These are phyloP conservation scores for Posidonia australis DNA, from an alignment of 106 monocot species.

Conservation along the genomic window DNA sequence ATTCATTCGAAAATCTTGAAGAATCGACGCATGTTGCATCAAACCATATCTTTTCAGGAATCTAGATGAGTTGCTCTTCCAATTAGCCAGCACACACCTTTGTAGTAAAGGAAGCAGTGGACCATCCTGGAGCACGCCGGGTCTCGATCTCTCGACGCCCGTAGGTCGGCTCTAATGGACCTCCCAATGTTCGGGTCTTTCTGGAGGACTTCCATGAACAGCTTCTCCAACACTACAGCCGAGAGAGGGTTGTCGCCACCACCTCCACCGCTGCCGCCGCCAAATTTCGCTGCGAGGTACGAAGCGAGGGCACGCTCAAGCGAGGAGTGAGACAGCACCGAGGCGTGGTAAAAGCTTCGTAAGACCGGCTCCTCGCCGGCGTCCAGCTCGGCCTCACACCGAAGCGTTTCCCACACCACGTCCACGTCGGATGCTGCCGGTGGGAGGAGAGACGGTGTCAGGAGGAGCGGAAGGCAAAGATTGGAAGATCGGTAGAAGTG, in stretches of 20 bases:
- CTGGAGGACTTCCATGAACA: constrained; percentile 20
- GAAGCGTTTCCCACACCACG: constrained; percentile 35
- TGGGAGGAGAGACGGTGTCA: background rate
- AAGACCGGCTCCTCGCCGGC: constrained; percentile 46
- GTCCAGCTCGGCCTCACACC: constrained; percentile 45
- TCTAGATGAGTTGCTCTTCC: too few species aligned
- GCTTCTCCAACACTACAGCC: constrained; percentile 12
- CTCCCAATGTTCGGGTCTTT: constrained; percentile 12
- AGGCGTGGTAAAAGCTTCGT: constrained; percentile 25
- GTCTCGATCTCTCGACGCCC: constrained; percentile 44
- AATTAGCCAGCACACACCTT: constrained; percentile 22
- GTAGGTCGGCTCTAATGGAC: constrained; percentile 34
- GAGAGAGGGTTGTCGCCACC: constrained; percentile 18
- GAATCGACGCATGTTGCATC: too few species aligned
- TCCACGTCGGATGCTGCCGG: constrained; percentile 18
- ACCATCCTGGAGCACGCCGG: constrained; percentile 38
- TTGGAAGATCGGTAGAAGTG: too few species aligned
- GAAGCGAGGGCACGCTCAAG: constrained; percentile 60
- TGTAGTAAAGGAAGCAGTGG: constrained; percentile 51
- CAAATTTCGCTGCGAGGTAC: constrained; percentile 46
- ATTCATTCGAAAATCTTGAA: too few species aligned
- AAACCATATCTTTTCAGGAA: too few species aligned
- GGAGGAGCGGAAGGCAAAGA: too few species aligned
- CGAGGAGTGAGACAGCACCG: constrained; percentile 43
- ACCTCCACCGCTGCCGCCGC: background rate